phyloP scores from a whole-genome alignment of 2,329 filamentous ascomycete genomes.

The Monilinia fructigena region DNA sequence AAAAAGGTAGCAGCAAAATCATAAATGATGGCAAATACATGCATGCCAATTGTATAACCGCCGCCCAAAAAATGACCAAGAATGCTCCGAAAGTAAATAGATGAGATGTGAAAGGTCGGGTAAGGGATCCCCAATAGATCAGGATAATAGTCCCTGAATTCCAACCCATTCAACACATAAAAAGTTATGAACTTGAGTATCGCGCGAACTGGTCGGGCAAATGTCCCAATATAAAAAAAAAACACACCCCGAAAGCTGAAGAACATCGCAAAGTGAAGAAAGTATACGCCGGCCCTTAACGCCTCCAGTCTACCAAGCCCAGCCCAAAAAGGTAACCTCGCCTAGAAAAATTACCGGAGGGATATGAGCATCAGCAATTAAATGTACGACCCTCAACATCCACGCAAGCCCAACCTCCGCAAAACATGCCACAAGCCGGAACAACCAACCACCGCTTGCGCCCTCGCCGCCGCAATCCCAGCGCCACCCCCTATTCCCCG shows the following conservation, averaged over 20 bases:
- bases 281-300: not conserved
- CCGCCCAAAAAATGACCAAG: too few species aligned
- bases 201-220: not conserved
- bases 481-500: too few species aligned
- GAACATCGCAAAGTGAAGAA: not conserved
- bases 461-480: too few species aligned
- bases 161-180: not conserved
- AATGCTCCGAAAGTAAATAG: not conserved
- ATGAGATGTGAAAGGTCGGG: not conserved
- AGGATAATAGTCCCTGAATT: too few species aligned
- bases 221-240: slow-evolving; percentile 2
- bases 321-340: not conserved
- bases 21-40: not conserved
- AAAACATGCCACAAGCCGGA: too few species aligned
- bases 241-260: not conserved
- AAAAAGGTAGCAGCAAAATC: slow-evolving; percentile 2
- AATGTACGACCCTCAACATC: slow-evolving; percentile 26
- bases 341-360: not conserved
- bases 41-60: too few species aligned
- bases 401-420: slow-evolving; percentile 36
- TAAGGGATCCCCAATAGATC: too few species aligned
- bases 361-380: not conserved
- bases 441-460: too few species aligned
- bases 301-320: not conserved
- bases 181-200: not conserved